Base-by-base conservation (phyloP, 2,329 filamentous ascomycete species). In the Botrytis sinoallii region DNA sequence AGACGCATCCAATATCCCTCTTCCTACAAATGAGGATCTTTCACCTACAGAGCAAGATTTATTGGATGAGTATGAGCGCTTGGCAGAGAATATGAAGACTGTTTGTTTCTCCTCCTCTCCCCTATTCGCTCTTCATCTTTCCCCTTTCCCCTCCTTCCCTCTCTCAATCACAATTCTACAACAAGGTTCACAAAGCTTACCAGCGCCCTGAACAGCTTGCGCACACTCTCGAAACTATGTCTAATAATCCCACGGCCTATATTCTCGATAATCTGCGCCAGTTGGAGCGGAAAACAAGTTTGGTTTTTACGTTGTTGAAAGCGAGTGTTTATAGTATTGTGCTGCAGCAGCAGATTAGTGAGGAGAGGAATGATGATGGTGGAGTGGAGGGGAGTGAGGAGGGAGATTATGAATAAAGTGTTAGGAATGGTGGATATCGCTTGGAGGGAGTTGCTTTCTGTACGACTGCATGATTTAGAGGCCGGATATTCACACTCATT, bases 271-370 rank as follows among this genome's bases (percentile, higher is more conserved):
- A 93, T 14, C 86, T 99, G 78, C 87, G 96, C 71, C 91, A 95
- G 61, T 86, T 99, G 72, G 96, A 99, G 86, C 88, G 96, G 79
- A 98, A 98, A 86, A 98, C 95, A 61, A 94, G 94, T 78, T 86
- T 97, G 72, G 95, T 98, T 35, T 98, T 97, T 83, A 99, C 96
- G 76, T 84, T 98, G 81, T 88, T 99, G 81, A 99, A 99, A 86
- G 95, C 96, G 29, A 98, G 95, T 83, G 96, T 99, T 76, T 99
- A 99, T 85, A 97, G 93, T 81, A 99, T 99, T 85, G 95, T 99
- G 75, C 83, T 99, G 85, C 95, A 99, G 88, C 95, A 98, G 87
- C 93, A 98, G 88, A 94, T 97, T 79, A 91, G 81, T 77, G 22
- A 76, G 75, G 66, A 74, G 77, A n/a, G 79, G 74, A 77, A 75